phyloP scores from a whole-genome alignment of 2,329 filamentous ascomycete species.

The Hansfordia pulvinata region DNA sequence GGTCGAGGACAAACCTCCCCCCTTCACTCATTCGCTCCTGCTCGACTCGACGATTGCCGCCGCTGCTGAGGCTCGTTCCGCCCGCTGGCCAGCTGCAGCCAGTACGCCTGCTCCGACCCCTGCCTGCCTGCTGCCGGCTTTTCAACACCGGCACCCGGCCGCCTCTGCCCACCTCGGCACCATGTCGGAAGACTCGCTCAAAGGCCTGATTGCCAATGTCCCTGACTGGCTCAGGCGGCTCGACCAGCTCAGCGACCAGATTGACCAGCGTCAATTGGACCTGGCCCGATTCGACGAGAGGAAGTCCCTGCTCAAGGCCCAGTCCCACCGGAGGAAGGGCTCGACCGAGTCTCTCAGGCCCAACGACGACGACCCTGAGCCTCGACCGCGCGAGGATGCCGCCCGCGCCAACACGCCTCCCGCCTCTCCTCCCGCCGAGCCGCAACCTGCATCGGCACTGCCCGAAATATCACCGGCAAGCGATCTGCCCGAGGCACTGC shows the following conservation, averaged over 20 bases:
- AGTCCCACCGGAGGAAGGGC: constrained; percentile 34
- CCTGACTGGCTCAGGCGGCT: constrained; percentile 47
- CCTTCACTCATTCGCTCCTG: no score
- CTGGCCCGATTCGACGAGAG: constrained; percentile 32
- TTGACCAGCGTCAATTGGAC: constrained; percentile 46
- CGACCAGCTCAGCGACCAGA: constrained; percentile 45
- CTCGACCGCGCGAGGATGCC: constrained; percentile 6
- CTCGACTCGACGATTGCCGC: no score
- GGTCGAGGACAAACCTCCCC: no score
- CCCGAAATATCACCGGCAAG: neutral
- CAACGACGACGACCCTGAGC: constrained; percentile 25
- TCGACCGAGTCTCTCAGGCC: constrained; percentile 40
- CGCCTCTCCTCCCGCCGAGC: neutral
- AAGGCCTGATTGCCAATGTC: constrained; percentile 37
- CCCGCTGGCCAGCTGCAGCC: no score
- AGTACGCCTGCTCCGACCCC: no score
- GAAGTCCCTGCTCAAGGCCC: constrained; percentile 18
- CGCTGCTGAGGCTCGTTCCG: no score
- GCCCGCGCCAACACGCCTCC: constrained; percentile 3
- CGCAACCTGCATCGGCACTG: constrained; percentile 2
- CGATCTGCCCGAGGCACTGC: constrained; percentile 2
- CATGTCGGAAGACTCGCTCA: constrained; percentile 41
- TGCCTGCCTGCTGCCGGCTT: no score
- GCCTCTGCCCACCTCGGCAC: no score
- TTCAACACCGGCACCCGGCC: no score